These are phyloP conservation scores for Picochlorum sp. DNA, from an alignment of 139 green algal genomes.

Conservation along the genomic window DNA sequence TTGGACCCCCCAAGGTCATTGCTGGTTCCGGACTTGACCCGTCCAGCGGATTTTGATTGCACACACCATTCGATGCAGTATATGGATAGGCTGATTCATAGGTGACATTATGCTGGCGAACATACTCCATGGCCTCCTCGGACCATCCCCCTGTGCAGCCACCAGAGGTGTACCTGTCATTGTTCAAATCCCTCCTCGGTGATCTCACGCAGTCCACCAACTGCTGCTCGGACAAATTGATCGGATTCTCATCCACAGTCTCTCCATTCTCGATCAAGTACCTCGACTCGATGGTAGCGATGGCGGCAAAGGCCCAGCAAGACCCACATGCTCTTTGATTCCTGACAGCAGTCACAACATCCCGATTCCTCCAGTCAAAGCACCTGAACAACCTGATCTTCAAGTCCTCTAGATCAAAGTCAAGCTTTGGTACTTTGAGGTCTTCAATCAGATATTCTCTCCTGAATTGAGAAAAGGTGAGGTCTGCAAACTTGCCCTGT, in stretches of 20 bases:
- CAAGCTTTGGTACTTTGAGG: neutral
- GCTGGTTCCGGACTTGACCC: neutral
- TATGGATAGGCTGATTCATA: neutral
- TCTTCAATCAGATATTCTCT: neutral
- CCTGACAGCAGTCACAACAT: neutral
- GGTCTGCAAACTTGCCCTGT: neutral
- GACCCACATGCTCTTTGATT: slow-evolving; percentile 12
- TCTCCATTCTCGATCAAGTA: slow-evolving; percentile 16
- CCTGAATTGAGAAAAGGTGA: neutral
- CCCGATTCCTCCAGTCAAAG: neutral
- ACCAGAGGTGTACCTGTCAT: neutral
- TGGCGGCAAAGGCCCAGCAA: slow-evolving; percentile 22
- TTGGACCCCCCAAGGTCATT: neutral
- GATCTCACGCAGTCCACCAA: slow-evolving; percentile 11
- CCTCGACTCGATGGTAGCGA: slow-evolving; percentile 12
- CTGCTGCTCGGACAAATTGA: slow-evolving; percentile 16
- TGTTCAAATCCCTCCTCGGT: neutral
- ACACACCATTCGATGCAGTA: neutral
- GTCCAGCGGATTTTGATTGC: neutral
- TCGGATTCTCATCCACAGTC: neutral
- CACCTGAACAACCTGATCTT: neutral
- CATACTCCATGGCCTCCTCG: neutral
- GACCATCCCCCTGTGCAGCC: neutral
- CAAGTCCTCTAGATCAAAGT: neutral
- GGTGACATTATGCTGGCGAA: neutral